A percentile compares a stretch with the other conserved stretches of the same genome.
Conservation (phyloP, 129 eudicot species). For the Flaveria robusta region DNA sequence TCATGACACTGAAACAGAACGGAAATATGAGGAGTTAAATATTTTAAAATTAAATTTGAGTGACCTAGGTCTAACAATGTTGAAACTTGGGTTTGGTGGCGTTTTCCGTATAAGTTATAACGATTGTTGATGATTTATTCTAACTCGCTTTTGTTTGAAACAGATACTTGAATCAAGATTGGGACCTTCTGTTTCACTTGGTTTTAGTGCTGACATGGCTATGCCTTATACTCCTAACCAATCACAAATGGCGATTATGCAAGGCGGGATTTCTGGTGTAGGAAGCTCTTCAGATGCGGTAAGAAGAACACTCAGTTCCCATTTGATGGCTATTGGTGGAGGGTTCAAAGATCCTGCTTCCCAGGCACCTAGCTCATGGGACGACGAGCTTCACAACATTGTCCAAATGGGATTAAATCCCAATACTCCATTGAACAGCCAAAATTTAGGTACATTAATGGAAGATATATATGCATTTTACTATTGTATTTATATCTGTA, state of each 20-base stretch:
- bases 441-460: slow-evolving; percentile 53
- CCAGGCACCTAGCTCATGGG: slow-evolving; percentile 74
- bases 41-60: background rate
- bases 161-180: slow-evolving; percentile 65
- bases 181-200: slow-evolving; percentile 62
- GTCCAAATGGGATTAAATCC: slow-evolving; percentile 73
- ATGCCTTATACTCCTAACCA: slow-evolving; percentile 60
- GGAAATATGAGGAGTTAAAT: too few relatives aligned
- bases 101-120: background rate
- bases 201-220: slow-evolving; percentile 58
- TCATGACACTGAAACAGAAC: too few relatives aligned
- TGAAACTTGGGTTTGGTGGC: background rate
- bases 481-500: too few relatives aligned
- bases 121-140: background rate
- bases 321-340: slow-evolving; percentile 45
- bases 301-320: slow-evolving; percentile 61
- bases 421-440: slow-evolving; percentile 51
- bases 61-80: background rate
- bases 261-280: slow-evolving; percentile 49
- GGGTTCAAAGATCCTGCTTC: slow-evolving; percentile 72
- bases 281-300: slow-evolving; percentile 65
- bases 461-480: background rate
- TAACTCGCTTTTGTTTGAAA: background rate
- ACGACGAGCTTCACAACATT: slow-evolving; percentile 81
- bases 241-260: slow-evolving; percentile 54